A percentile compares a stretch with the other conserved stretches of the same genome.
phyloP scores from a whole-genome alignment of 768 basidiomycete species.

The Mrakia blollopis region DNA sequence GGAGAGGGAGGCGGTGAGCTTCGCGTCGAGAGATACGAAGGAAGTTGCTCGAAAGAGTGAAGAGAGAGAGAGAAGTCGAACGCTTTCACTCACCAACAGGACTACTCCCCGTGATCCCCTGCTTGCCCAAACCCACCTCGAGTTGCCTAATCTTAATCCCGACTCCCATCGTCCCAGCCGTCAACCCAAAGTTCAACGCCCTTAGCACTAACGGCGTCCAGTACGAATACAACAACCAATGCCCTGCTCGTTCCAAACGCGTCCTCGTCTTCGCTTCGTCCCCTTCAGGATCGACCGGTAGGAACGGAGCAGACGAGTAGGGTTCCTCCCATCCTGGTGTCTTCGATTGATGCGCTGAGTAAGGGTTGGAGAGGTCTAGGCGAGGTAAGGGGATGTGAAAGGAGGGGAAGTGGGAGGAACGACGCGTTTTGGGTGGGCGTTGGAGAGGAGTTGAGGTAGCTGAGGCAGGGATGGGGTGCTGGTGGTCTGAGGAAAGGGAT shows the following conservation, averaged over 20 bases:
- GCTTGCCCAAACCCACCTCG: not conserved
- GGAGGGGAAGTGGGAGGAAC: not conserved
- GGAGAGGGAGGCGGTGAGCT: not conserved
- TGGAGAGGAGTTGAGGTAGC: not conserved
- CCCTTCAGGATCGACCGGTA: constrained; percentile 1
- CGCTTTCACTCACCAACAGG: constrained; percentile 32
- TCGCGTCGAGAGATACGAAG: no score
- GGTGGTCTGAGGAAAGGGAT: not conserved
- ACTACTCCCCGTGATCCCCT: constrained; percentile 28
- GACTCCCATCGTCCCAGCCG: constrained; percentile 24
- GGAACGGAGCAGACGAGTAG: constrained; percentile 14
- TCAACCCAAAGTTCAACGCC: constrained; percentile 25
- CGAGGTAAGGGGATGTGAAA: constrained; percentile 10
- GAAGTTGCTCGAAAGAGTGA: not conserved
- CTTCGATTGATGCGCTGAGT: constrained; percentile 28
- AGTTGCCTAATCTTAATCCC: constrained; percentile 21
- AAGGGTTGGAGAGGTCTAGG: not conserved
- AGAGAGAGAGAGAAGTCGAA: no score
- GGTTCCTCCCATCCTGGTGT: constrained; percentile 30
- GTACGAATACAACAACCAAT: constrained; percentile 6
- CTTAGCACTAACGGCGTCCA: constrained; percentile 28
- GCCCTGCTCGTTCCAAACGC: not conserved
- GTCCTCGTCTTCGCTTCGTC: not conserved
- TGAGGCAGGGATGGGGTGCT: no score
- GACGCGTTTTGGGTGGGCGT: not conserved